Evolutionary conservation across 768 basidiomycete species (phyloP), one percentile per base, ranked within the genome.

Genomic region (Boletus rufocinnamomeus): DNA sequence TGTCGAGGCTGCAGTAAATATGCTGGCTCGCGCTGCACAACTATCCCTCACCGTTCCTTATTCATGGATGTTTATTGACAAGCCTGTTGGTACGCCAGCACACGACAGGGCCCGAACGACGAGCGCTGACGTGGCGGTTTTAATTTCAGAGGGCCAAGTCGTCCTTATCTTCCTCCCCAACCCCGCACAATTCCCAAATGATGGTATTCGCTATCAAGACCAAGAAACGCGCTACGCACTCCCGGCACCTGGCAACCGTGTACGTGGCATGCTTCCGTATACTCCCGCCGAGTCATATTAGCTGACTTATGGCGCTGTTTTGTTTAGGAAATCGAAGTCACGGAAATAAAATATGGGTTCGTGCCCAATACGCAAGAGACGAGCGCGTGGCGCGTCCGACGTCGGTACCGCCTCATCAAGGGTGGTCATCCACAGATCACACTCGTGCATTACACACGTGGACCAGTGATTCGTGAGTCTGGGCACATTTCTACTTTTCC

Each of bases 191-290:
- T 88, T 89, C 68, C 90, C 89, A 23, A 81, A 77, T 57, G 91
- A 94, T 65, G 91, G 91, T 21, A 79, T 93, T 56, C 84, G 88
- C 43, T 94, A 81, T 69, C 84, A 87, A 63, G 91, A 92, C 57
- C 74, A 83, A 53, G 91, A 93, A 67, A 80, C 81, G 44, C 83
- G 84, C 63, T 84, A 78, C 66, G 72, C 74, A 38, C 40, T 72
- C n/a, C 52, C 55, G 23, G 78, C 88, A 6, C 79, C 84, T 32
- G 82, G 78, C 11, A 76, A 74, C 59, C 84, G 85, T 60, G 89
- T 89, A 71, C 67, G 86, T 75, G 14, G 53, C 50, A 3, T 23
- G 6, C 25, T 40, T 52, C 50, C 14, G n/a, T n/a, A 16, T 38
- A 27, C 9, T 10, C 13, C 11, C 7, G 3, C 10, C 13, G 8